Evolutionary conservation across 164 flowering plant species (phyloP), one percentile per base, ranked within the genome.

Genomic region (Magnolia officinalis): DNA sequence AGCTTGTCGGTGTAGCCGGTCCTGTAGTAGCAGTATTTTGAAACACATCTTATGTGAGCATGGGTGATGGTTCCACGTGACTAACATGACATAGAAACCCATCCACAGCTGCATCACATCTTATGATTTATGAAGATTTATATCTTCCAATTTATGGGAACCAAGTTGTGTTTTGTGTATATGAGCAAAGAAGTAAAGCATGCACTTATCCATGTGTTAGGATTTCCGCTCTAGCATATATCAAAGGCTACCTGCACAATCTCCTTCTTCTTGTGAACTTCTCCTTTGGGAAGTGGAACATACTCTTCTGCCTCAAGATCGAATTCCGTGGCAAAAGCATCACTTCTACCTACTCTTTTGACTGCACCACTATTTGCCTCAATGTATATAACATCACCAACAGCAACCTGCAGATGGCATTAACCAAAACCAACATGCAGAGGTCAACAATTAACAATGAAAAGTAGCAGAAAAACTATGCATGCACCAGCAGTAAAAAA

Each of bases 301-400:
- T 96, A 96, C 79, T 96, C 99, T 82, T 96, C 99, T 20, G 99
- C 99, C 87, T 96, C 99, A 24, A 96, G 97, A 79, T 96, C 98
- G 81, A 92, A 94, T 74, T 96, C 99, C 67, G 99, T 90, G 26
- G 98, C 98, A 91, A 93, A 94, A 77, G 97, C 97, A 93, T 96
- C 98, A 86, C 98, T 93, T 84, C 98, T 85, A 16, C 99, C 98
- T 18, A 96, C 99, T 78, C 99, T 88, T 86, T 96, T 96, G 61
- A 96, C 98, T 55, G 98, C 99, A 61, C 99, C 99, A 84, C 99
- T 96, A 75, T 96, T 96, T 68, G 95, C 95, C 85, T 96, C 99
- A 78, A 96, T 90, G 79, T 93, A 94, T 80, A 94, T 93, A 71
- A 96, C 98, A 89, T 94, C 99, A 75, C 99, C 99, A 82, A 96